Evolutionary conservation across 495 filamentous ascomycete genomes (phyloP).

Genomic region (Aspergillus baeticus): DNA sequence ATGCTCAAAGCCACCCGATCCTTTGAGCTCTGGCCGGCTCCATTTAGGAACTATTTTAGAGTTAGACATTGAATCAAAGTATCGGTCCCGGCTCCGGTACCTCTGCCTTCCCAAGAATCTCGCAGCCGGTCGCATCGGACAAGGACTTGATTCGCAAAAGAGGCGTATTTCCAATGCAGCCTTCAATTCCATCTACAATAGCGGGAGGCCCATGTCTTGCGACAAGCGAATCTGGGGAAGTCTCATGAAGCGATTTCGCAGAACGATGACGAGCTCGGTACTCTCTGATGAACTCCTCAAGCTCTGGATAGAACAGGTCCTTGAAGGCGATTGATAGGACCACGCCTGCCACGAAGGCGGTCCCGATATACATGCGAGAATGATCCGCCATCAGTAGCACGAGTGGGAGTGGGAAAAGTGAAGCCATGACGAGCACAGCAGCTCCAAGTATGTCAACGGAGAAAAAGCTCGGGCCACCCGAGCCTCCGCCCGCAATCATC

Average conservation of each 20-base stretch:
- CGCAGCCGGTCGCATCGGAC: conserved; percentile 87
- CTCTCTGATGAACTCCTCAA: conserved; percentile 60
- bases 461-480: conserved; percentile 33
- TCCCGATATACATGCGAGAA: conserved; percentile 49
- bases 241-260: not conserved
- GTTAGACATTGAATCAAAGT: not conserved
- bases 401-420: not conserved
- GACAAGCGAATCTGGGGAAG: conserved; percentile 15
- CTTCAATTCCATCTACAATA: conserved; percentile 76
- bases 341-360: conserved; percentile 73
- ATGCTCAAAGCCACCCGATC: conserved; percentile 91
- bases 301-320: conserved; percentile 63
- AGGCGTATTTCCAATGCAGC: conserved; percentile 91
- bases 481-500: conserved; percentile 18
- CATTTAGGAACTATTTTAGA: conserved; percentile 71
- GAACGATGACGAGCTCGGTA: conserved; percentile 17
- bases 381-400: conserved; percentile 25
- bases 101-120: conserved; percentile 93
- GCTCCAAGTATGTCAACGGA: conserved; percentile 1
- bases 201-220: conserved; percentile 39
- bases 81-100: conserved; percentile 41
- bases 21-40: conserved; percentile 93
- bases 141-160: conserved; percentile 84
- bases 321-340: conserved; percentile 71
- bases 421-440: not conserved